phyloP scores from a whole-genome alignment of 768 basidiomycete species.

The Kwoniella sp. region DNA sequence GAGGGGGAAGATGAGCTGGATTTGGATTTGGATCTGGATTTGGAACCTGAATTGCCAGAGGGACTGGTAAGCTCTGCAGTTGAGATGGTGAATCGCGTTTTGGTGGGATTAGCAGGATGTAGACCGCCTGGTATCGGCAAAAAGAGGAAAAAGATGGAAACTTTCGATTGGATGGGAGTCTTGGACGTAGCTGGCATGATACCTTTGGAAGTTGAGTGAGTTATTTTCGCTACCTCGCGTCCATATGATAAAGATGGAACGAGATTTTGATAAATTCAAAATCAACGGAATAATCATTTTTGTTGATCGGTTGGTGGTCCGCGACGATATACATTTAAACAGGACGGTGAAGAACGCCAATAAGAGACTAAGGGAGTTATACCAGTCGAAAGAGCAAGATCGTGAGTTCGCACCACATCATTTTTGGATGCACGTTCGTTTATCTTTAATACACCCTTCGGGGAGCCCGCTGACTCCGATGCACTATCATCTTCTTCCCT shows the following conservation, averaged over 20 bases:
- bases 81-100: constrained; percentile 12
- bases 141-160: constrained; percentile 12
- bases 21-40: no score
- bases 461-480: neutral
- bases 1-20: no score
- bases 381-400: constrained; percentile 14
- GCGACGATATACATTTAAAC: no score
- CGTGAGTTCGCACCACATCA: constrained; percentile 7
- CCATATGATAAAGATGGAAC: no score
- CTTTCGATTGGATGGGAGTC: constrained; percentile 10
- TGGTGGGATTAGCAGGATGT: constrained; percentile 17
- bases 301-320: neutral
- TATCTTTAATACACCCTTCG: no score
- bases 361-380: constrained; percentile 12
- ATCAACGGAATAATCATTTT: no score
- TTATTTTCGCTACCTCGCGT: no score
- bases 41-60: constrained; percentile 4
- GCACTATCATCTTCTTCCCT: neutral
- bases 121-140: constrained; percentile 11
- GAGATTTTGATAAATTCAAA: no score
- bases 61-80: constrained; percentile 12
- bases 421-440: neutral
- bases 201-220: constrained; percentile 5
- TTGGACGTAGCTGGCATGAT: constrained; percentile 11
- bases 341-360: constrained; percentile 9